A percentile compares a stretch with the other conserved stretches of the same genome.
These are phyloP conservation scores for Ganoderma multipileum DNA, from an alignment of 1,284 basidiomycete species.

Conservation along the genomic window DNA sequence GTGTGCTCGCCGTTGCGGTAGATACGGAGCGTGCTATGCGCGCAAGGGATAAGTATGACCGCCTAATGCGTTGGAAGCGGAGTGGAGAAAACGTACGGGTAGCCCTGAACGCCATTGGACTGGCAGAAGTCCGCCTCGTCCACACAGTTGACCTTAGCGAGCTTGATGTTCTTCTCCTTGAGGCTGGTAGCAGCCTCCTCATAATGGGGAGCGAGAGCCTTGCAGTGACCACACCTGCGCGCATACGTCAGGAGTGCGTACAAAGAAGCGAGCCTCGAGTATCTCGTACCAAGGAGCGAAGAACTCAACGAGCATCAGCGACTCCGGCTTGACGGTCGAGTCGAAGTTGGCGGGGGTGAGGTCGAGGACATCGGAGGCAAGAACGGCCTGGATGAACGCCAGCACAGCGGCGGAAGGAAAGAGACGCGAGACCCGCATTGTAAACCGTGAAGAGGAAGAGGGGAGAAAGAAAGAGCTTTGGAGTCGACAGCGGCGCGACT, in stretches of 20 bases:
- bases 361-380: slow-evolving; percentile 83
- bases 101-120: slow-evolving; percentile 86
- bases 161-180: slow-evolving; percentile 88
- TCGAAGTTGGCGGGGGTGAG: slow-evolving; percentile 80
- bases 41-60: slow-evolving; percentile 1
- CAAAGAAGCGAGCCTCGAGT: slow-evolving; percentile 3
- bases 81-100: slow-evolving; percentile 72
- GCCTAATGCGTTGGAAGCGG: not conserved
- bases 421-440: slow-evolving; percentile 71
- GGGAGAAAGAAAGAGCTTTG: slow-evolving; percentile 24
- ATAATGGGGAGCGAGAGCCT: slow-evolving; percentile 92
- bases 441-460: slow-evolving; percentile 29
- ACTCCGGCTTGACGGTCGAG: slow-evolving; percentile 69
- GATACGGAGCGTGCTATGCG: slow-evolving; percentile 80
- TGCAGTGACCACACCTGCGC: slow-evolving; percentile 88
- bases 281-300: slow-evolving; percentile 83
- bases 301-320: slow-evolving; percentile 94
- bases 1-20: slow-evolving; percentile 85
- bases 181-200: slow-evolving; percentile 95
- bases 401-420: slow-evolving; percentile 59
- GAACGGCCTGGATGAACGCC: slow-evolving; percentile 59
- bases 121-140: slow-evolving; percentile 89
- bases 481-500: slow-evolving; percentile 20
- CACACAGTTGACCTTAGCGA: slow-evolving; percentile 97
- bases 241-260: slow-evolving; percentile 12